phyloP scores from a whole-genome alignment of 176 grass and related monocot genomes.

The Neostapfia colusana region DNA sequence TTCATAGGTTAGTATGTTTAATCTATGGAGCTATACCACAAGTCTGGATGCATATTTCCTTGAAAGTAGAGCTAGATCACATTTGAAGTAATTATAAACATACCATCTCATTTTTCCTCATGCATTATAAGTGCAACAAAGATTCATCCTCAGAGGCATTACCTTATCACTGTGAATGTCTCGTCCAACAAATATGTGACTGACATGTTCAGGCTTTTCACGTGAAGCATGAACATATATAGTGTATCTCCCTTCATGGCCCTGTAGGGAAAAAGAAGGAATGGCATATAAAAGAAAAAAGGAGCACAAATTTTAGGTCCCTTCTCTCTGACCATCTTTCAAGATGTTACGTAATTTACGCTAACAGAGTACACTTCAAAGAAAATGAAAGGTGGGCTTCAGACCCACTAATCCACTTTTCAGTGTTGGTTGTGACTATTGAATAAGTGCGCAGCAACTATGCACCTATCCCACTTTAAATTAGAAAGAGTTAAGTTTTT shows the following conservation, averaged over 20 bases:
- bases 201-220: constrained; percentile 58
- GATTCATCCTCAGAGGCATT: constrained; percentile 19
- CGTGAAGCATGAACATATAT: constrained; percentile 81
- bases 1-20: background rate
- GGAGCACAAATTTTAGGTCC: background rate
- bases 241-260: constrained; percentile 72
- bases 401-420: background rate
- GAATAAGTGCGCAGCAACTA: background rate
- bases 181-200: constrained; percentile 68
- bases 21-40: background rate
- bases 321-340: background rate
- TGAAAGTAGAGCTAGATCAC: background rate
- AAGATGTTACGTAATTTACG: background rate
- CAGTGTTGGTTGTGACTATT: background rate
- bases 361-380: background rate
- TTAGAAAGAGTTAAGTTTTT: background rate
- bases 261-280: constrained; percentile 41
- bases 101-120: background rate
- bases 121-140: background rate
- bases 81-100: constrained; percentile 3
- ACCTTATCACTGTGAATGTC: no score
- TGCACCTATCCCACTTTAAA: background rate
- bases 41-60: background rate
- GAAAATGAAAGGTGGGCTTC: background rate
- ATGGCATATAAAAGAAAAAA: background rate